Evolutionary conservation across 345 rosid species (phyloP), one percentile per base, ranked within the genome.

Genomic region (Eucalyptus marginata): DNA sequence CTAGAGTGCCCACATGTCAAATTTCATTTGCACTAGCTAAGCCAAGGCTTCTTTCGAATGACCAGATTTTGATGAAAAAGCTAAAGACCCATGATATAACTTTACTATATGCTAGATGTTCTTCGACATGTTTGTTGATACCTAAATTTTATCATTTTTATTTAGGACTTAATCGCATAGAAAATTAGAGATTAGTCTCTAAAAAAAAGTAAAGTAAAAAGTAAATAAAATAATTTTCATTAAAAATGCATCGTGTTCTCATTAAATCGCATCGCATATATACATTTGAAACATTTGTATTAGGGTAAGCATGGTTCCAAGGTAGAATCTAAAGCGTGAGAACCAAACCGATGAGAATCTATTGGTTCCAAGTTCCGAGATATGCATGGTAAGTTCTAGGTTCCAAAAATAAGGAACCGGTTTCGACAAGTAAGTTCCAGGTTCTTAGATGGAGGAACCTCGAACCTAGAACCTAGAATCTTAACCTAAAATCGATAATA

Each of bases 371-470:
- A 50, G 20, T 50, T 50, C 0, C 54, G 16, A 6, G 2, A 0
- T 50, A 6, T 51, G 3, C 0, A 16, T 0, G 3, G 2, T 15
- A 16, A 1, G 3, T 51, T 51, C 0, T 0, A 16, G 0, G 8
- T 51, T 51, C 0, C 20, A 16, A 51, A 51, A 51, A 51, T 16
- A 1, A 16, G 8, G 0, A 51, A 16, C 0, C 0, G 4, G 0
- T 51, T 51, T 51, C 2, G 0, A 51, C 2, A 3, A 0, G 4
- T 51, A 51, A 51, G 5, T 16, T 50, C 2, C 0, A 51, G 0
- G 2, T 51, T n/a, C n/a, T n/a, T n/a, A n/a, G n/a, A n/a, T 6
- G 8, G 54, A 51, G 54, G 20, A 51, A 51, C 2, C 0, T 16
- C 0, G 0, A 16, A 6, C 20, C 20, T 50, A 50, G 1, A 15